Conservation (phyloP, 2,329 filamentous ascomycete genomes). For the Scedosporium aurantiacum region DNA sequence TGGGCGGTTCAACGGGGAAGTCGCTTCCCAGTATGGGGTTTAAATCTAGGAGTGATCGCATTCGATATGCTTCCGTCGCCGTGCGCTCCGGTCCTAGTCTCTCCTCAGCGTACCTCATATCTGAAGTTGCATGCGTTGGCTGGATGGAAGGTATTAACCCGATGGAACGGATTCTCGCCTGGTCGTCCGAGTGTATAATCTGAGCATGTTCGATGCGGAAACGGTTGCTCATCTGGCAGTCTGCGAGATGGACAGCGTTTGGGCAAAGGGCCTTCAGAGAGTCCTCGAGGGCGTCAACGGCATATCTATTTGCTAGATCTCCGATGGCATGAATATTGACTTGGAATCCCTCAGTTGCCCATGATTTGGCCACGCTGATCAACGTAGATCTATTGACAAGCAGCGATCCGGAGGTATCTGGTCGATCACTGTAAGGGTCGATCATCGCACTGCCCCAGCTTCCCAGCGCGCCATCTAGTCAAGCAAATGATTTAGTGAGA, state of each 20-base stretch:
- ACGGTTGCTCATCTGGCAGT: conserved; percentile 43
- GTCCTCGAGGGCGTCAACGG: conserved; percentile 50
- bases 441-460: conserved; percentile 63
- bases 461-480: conserved; percentile 54
- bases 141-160: conserved; percentile 60
- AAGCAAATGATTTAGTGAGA: background rate
- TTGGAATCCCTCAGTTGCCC: conserved; percentile 52
- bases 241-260: conserved; percentile 20
- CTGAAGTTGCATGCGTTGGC: conserved; percentile 61
- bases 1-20: conserved; percentile 60
- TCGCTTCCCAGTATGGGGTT: conserved; percentile 53
- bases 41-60: conserved; percentile 47
- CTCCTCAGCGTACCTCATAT: conserved; percentile 54
- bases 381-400: conserved; percentile 54
- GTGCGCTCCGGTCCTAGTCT: conserved; percentile 48
- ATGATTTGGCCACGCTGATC: conserved; percentile 39
- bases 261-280: conserved; percentile 45
- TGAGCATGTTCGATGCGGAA: conserved; percentile 63
- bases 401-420: conserved; percentile 50
- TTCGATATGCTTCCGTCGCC: conserved; percentile 49
- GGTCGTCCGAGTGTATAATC: conserved; percentile 57
- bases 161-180: conserved; percentile 43
- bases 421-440: conserved; percentile 57
- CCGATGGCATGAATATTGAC: conserved; percentile 66
- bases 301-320: conserved; percentile 55